Percentiles rank a stretch among this genome's conserved stretches.
Evolutionary conservation across 306 rosid species (phyloP).

Genomic region (Datisca glomerata): DNA sequence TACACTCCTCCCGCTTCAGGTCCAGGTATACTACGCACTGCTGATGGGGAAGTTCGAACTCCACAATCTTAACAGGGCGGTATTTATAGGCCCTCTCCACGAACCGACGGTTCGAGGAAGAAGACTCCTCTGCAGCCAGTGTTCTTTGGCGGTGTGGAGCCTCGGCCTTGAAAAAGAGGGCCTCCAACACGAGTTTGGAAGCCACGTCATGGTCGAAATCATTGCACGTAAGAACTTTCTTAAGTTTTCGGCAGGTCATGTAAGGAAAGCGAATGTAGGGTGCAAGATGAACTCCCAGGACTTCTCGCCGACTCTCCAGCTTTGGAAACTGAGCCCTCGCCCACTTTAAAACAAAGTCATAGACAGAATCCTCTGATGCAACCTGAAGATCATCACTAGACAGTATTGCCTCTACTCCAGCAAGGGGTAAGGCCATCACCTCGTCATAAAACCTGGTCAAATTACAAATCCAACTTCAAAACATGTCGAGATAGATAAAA

Average conservation of each 20-base stretch:
- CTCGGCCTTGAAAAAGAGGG: constrained; percentile 87
- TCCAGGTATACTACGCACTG: constrained; percentile 93
- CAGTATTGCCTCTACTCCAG: constrained; percentile 85
- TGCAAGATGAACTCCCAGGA: constrained; percentile 61
- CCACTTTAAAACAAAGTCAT: constrained; percentile 92
- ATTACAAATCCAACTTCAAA: too few relatives aligned
- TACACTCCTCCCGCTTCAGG: constrained; percentile 84
- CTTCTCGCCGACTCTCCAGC: constrained; percentile 72
- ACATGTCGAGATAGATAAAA: too few relatives aligned
- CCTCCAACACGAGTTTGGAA: constrained; percentile 81
- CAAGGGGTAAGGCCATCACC: constrained; percentile 77
- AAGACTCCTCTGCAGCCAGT: constrained; percentile 65
- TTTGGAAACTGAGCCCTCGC: constrained; percentile 52
- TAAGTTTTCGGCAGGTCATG: constrained; percentile 88
- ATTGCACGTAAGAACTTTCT: constrained; percentile 71
- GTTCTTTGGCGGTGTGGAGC: constrained; percentile 85
- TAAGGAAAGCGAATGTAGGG: constrained; percentile 78
- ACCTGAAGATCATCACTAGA: constrained; percentile 90
- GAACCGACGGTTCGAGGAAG: constrained; percentile 47
- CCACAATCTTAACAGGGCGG: constrained; percentile 96
- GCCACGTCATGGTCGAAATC: constrained; percentile 86
- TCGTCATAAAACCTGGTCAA: constrained; percentile 74
- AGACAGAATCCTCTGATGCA: constrained; percentile 95
- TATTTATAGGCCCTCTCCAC: constrained; percentile 92
- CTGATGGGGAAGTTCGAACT: constrained; percentile 84